Percentiles rank a stretch among this genome's conserved stretches.
phyloP scores from a whole-genome alignment of 768 basidiomycete genomes.

The Daedaleopsis nitida region DNA sequence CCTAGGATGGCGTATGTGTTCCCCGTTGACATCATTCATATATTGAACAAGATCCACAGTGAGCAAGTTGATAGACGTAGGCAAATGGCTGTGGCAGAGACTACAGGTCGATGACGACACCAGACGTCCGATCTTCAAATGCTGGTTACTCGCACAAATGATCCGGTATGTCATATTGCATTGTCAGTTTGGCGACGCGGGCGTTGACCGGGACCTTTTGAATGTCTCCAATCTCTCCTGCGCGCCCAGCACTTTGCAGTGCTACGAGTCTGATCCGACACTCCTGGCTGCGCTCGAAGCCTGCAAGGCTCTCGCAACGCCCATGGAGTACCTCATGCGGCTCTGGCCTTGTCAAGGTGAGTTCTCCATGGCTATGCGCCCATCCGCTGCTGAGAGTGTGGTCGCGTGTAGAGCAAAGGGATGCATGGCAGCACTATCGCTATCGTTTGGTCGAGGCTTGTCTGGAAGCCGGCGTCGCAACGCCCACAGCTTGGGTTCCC shows the following conservation, averaged over 20 bases:
- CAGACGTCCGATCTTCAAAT: conserved; percentile 67
- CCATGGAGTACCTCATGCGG: conserved; percentile 58
- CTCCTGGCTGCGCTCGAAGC: conserved; percentile 62
- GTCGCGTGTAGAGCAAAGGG: conserved; percentile 50
- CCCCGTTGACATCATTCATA: not conserved
- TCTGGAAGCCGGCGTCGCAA: conserved; percentile 43
- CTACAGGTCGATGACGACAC: not conserved
- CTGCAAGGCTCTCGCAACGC: conserved; percentile 54
- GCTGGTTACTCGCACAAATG: conserved; percentile 79
- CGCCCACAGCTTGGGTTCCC: conserved; percentile 30
- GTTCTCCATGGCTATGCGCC: conserved; percentile 10
- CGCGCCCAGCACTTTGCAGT: conserved; percentile 45
- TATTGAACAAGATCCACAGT: too few relatives aligned
- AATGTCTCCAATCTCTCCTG: too few relatives aligned
- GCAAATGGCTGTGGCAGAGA: not conserved
- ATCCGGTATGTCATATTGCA: conserved; percentile 41
- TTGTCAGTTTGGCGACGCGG: not conserved
- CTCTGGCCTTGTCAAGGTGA: conserved; percentile 67
- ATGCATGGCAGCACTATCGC: conserved; percentile 47
- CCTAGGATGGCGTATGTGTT: not conserved
- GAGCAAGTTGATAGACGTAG: too few relatives aligned
- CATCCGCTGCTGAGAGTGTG: not conserved
- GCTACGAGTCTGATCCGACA: conserved; percentile 62
- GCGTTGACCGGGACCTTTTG: too few relatives aligned
- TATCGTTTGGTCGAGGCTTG: conserved; percentile 49